Evolutionary conservation across 768 basidiomycete genomes (phyloP).

Genomic region (Kwoniella newhampshirensis): DNA sequence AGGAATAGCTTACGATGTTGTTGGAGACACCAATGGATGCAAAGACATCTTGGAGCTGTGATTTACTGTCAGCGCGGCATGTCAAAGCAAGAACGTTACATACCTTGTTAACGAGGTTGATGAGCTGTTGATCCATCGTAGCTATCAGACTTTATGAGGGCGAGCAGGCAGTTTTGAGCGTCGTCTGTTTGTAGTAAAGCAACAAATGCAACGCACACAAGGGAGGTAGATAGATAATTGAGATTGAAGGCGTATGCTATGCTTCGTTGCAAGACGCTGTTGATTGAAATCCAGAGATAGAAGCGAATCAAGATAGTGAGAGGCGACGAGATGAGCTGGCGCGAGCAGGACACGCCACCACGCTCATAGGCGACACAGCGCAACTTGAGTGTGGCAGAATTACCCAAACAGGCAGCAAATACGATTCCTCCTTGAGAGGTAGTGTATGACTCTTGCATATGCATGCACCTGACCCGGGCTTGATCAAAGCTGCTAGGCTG

Average conservation of each 20-base stretch:
- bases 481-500: too few species aligned
- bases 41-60: slow-evolving; percentile 54
- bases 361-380: too few species aligned
- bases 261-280: too few species aligned
- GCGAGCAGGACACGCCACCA: slow-evolving; percentile 2
- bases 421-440: too few species aligned
- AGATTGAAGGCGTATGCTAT: too few species aligned
- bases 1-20: slow-evolving; percentile 41
- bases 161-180: too few species aligned
- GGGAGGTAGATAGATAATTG: background rate
- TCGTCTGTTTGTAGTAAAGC: too few species aligned
- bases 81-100: slow-evolving; percentile 10
- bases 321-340: background rate
- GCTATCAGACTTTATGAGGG: background rate
- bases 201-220: background rate
- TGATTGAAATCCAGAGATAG: too few species aligned
- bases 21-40: slow-evolving; percentile 53
- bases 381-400: too few species aligned
- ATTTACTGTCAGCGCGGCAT: slow-evolving; percentile 8
- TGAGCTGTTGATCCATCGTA: slow-evolving; percentile 54
- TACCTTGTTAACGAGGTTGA: slow-evolving; percentile 55
- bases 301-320: background rate
- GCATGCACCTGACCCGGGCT: too few species aligned
- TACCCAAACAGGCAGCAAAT: too few species aligned
- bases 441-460: too few species aligned